These are phyloP conservation scores for Wickerhamiella kurtzmanii DNA, from an alignment of 805 yeast genomes.

Conservation along the genomic window DNA sequence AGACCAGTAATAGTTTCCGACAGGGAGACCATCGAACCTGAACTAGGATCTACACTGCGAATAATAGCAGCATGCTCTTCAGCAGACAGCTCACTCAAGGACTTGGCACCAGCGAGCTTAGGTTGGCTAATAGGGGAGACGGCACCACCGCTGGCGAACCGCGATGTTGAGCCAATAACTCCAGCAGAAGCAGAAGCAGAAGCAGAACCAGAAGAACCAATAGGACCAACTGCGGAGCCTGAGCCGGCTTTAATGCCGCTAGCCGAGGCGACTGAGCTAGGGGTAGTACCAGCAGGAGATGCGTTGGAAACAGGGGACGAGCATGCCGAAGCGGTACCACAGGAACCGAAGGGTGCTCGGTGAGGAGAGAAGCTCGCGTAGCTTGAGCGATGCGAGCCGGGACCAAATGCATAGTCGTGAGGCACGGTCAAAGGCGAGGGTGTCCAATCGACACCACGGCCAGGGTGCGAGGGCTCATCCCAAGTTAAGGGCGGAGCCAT, in stretches of 20 bases:
- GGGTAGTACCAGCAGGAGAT: not conserved
- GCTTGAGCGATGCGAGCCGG: not conserved
- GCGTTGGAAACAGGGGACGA: not conserved
- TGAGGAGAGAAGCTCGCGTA: not conserved
- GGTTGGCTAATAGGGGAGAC: not conserved
- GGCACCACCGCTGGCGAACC: not conserved
- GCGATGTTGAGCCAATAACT: not conserved
- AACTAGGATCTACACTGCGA: not conserved
- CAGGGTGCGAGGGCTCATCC: not conserved
- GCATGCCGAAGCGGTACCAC: not conserved
- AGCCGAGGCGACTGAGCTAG: conserved; percentile 4
- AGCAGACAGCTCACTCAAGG: not conserved
- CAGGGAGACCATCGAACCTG: not conserved
- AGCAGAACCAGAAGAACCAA: conserved; percentile 1
- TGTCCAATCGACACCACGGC: not conserved
- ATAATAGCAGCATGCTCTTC: not conserved
- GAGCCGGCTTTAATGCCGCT: too few species aligned
- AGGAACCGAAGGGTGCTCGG: not conserved
- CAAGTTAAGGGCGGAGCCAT: not conserved
- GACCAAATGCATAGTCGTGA: not conserved
- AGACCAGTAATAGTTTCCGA: too few species aligned
- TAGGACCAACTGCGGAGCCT: too few species aligned
- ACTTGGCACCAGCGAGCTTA: not conserved
- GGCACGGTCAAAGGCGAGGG: not conserved
- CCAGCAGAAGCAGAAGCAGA: conserved; percentile 5